These are phyloP conservation scores for Suhomyces terraborum DNA, from an alignment of 1,139 yeast genomes.

Conservation along the genomic window DNA sequence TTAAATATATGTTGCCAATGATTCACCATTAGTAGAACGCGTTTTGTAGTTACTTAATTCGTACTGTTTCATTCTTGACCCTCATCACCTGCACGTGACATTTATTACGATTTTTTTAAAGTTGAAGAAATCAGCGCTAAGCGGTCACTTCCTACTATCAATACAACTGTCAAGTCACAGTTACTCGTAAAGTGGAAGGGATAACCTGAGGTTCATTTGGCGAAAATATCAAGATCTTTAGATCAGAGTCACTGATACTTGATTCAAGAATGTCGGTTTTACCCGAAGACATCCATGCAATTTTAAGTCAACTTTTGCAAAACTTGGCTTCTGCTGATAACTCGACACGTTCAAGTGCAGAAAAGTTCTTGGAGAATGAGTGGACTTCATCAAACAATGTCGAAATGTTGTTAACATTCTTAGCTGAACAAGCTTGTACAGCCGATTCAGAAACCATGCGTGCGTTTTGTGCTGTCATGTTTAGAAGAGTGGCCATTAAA, in stretches of 20 bases:
- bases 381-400: constrained; percentile 72
- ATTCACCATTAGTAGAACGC: background rate
- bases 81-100: constrained; percentile 14
- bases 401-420: constrained; percentile 69
- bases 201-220: background rate
- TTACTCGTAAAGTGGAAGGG: background rate
- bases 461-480: constrained; percentile 81
- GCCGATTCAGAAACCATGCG: constrained; percentile 57
- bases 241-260: background rate
- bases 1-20: background rate
- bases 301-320: constrained; percentile 59
- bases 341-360: constrained; percentile 73
- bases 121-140: constrained; percentile 12
- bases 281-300: constrained; percentile 61
- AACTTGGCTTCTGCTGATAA: constrained; percentile 83
- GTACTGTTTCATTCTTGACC: constrained; percentile 3
- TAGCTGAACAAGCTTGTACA: constrained; percentile 76
- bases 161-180: background rate
- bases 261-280: constrained; percentile 51
- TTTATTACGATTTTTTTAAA: constrained; percentile 10
- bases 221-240: background rate
- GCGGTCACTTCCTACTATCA: background rate
- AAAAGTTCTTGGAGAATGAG: constrained; percentile 65
- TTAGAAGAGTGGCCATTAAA: constrained; percentile 82
- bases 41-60: background rate